Percentiles rank a stretch among this genome's conserved stretches.
These are phyloP conservation scores for Amniculicola lignicola DNA, from an alignment of 495 filamentous ascomycete species.

Conservation along the genomic window DNA sequence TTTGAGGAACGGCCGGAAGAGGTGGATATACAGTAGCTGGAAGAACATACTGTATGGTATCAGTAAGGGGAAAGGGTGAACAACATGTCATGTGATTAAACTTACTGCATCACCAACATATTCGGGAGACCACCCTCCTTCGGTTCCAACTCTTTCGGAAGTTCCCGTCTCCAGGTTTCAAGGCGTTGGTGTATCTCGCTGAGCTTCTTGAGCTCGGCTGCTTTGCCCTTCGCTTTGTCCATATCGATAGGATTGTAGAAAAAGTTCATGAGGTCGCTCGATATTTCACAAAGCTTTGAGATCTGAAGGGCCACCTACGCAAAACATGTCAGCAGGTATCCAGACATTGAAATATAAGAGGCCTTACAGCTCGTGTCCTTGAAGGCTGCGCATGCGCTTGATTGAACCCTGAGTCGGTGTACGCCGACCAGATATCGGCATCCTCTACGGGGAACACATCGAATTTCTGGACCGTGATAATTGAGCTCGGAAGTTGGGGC, in stretches of 20 bases:
- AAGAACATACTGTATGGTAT: slow-evolving; percentile 79
- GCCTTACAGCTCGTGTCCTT: slow-evolving; percentile 67
- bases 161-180: slow-evolving; percentile 83
- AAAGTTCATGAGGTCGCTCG: slow-evolving; percentile 78
- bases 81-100: slow-evolving; percentile 16
- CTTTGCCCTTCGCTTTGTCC: slow-evolving; percentile 58
- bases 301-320: slow-evolving; percentile 63
- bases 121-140: slow-evolving; percentile 86
- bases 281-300: slow-evolving; percentile 83
- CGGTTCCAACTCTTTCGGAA: slow-evolving; percentile 83
- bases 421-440: slow-evolving; percentile 78
- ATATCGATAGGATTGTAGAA: slow-evolving; percentile 81
- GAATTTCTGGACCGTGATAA: slow-evolving; percentile 78
- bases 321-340: neutral
- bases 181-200: slow-evolving; percentile 86
- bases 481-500: slow-evolving; percentile 76
- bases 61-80: slow-evolving; percentile 33
- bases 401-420: slow-evolving; percentile 75
- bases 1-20: slow-evolving; percentile 94
- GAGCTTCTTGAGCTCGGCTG: slow-evolving; percentile 88
- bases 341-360: neutral
- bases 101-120: slow-evolving; percentile 93
- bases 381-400: slow-evolving; percentile 72
- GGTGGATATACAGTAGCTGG: slow-evolving; percentile 91
- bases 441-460: slow-evolving; percentile 92